phyloP scores from a whole-genome alignment of 352 stramenopile genomes.

The Globisporangium polare region DNA sequence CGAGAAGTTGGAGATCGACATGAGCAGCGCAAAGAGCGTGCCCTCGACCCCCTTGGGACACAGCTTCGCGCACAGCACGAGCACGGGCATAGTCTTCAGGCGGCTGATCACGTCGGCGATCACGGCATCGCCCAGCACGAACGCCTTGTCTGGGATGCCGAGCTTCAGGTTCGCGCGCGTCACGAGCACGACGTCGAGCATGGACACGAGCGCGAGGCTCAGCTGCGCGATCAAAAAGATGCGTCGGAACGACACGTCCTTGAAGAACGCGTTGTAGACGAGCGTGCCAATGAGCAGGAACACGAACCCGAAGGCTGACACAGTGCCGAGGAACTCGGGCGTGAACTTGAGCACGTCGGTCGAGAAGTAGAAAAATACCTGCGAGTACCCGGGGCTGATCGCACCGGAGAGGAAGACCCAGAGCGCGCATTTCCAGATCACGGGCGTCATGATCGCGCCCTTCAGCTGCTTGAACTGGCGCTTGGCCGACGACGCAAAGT shows the following conservation, averaged over 20 bases:
- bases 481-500: slow-evolving; percentile 51
- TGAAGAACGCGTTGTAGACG: slow-evolving; percentile 86
- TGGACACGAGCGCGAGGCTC: slow-evolving; percentile 59
- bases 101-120: slow-evolving; percentile 81
- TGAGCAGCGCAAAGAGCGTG: slow-evolving; percentile 95
- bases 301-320: slow-evolving; percentile 72
- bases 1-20: slow-evolving; percentile 97
- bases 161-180: slow-evolving; percentile 89
- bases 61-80: slow-evolving; percentile 93
- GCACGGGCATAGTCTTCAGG: slow-evolving; percentile 90
- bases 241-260: slow-evolving; percentile 89
- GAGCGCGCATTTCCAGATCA: slow-evolving; percentile 95
- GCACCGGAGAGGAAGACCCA: slow-evolving; percentile 96
- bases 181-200: slow-evolving; percentile 87
- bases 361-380: slow-evolving; percentile 95
- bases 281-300: slow-evolving; percentile 80
- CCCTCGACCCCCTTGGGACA: slow-evolving; percentile 95
- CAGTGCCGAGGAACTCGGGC: slow-evolving; percentile 93
- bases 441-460: slow-evolving; percentile 75
- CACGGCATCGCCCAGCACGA: slow-evolving; percentile 94
- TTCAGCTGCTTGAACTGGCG: slow-evolving; percentile 62
- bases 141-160: slow-evolving; percentile 93
- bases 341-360: slow-evolving; percentile 94
- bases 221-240: slow-evolving; percentile 91
- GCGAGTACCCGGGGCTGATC: slow-evolving; percentile 91